Evolutionary conservation across 2,329 filamentous ascomycete genomes (phyloP).

Genomic region (Scedosporium dehoogii): DNA sequence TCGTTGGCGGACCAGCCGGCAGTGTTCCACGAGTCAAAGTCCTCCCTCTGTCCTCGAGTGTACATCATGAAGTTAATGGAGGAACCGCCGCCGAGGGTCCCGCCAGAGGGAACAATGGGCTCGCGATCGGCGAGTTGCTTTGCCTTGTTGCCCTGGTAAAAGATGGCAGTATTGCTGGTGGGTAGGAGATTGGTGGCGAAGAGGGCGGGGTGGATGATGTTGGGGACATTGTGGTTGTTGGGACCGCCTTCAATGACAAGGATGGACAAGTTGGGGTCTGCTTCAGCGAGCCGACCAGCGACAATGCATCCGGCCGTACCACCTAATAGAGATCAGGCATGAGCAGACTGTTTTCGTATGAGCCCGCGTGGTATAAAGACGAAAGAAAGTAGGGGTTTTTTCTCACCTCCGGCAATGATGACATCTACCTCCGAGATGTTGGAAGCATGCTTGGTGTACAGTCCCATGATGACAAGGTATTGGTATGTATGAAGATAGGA

Average conservation of each 20-base stretch:
- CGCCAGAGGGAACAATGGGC: conserved; percentile 15
- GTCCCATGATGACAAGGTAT: conserved; percentile 11
- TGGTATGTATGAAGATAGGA: not conserved
- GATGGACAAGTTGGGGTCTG: conserved; percentile 16
- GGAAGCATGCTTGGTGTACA: conserved; percentile 14
- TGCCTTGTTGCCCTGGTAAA: conserved; percentile 15
- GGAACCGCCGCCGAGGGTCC: conserved; percentile 21
- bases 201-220: conserved; percentile 15
- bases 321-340: conserved; percentile 11
- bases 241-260: conserved; percentile 19
- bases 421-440: conserved; percentile 35
- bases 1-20: conserved; percentile 23
- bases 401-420: conserved; percentile 36
- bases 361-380: not conserved
- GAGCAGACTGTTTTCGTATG: not conserved
- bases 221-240: conserved; percentile 16
- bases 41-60: conserved; percentile 19
- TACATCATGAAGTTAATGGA: conserved; percentile 24
- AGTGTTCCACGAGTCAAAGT: conserved; percentile 23
- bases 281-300: conserved; percentile 16
- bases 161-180: conserved; percentile 12
- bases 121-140: conserved; percentile 15
- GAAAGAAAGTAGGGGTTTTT: not conserved
- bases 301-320: conserved; percentile 18
- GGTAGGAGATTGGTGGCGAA: conserved; percentile 14